Evolutionary conservation across 129 eudicot species (phyloP).

Genomic region (Calendula officinalis): DNA sequence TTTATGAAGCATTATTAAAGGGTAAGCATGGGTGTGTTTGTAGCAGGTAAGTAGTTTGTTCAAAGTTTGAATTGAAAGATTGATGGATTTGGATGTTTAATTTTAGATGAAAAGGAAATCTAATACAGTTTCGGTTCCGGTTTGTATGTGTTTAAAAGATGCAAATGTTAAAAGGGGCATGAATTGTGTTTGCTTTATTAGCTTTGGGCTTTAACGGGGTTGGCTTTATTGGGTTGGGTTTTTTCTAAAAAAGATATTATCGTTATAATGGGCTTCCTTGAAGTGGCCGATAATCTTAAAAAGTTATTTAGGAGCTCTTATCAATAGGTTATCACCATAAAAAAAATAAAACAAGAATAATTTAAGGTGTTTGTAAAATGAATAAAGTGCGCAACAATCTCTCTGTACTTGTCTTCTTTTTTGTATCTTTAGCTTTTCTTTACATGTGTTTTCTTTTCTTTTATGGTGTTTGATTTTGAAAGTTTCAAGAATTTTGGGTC

Average conservation of each 20-base stretch:
- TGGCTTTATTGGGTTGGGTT: too few relatives aligned
- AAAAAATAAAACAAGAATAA: constrained; percentile 8
- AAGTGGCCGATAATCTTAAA: too few relatives aligned
- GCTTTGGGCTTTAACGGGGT: constrained; percentile 49
- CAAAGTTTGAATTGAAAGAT: constrained; percentile 40
- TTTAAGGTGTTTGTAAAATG: constrained; percentile 12
- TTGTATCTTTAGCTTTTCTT: constrained; percentile 31
- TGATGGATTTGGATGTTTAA: constrained; percentile 30
- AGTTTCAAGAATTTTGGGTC: constrained; percentile 38
- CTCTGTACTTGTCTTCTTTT: constrained; percentile 25
- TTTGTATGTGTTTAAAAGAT: constrained; percentile 33
- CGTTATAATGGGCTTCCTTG: too few relatives aligned
- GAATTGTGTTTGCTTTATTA: constrained; percentile 30
- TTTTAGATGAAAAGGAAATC: constrained; percentile 39
- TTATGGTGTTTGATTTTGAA: constrained; percentile 32
- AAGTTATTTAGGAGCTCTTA: too few relatives aligned
- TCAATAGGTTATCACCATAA: too few relatives aligned
- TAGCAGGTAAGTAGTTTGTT: constrained; percentile 20
- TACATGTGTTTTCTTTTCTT: constrained; percentile 34
- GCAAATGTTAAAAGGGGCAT: constrained; percentile 17
- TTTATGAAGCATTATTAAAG: constrained; percentile 27
- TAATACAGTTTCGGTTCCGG: constrained; percentile 13
- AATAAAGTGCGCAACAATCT: constrained; percentile 32
- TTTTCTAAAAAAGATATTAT: too few relatives aligned
- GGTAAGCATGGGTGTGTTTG: constrained; percentile 26